Base-by-base conservation (phyloP, 1,284 basidiomycete genomes). In the Cryptococcus maquisensis region DNA sequence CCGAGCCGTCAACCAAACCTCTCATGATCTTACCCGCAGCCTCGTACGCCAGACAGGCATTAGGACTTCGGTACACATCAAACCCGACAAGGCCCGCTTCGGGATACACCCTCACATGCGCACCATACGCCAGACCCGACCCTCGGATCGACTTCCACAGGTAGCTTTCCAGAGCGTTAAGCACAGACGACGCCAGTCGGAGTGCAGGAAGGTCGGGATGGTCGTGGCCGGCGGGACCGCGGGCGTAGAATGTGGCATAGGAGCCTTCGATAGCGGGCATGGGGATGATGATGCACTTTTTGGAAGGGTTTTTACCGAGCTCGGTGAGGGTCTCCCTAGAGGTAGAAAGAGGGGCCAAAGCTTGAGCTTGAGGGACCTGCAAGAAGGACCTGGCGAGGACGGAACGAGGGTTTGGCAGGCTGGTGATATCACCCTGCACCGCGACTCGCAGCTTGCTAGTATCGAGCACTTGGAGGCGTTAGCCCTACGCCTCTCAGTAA, bases 261-360 rank as follows among this genome's bases (percentile, higher is more conserved):
- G 90, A 88, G 65, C 90, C 94, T 77, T 99, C 96, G 62, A 98
- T 96, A 4, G 92, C 91, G 0, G 93, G 86, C 62, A 98, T 81
- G 56, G 89, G 85, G 71, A 94, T 87, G 39, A 98, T 82, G 38
- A 91, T 80, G 20, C 88, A 90, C 79, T 86, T 88, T 69, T 81
- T 84, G 10, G 80, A 71, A 0, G 94, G 91, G 18, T 84, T 80
- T 66, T 80, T 80, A 36, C 95, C 94, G 9, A 94, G 74, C 10
- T 79, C 75, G 50, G 84, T 93, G 47, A 97, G 82, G 0, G 88
- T 87, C 49, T 88, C 80, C 15, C 77, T 80, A 3, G 86, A 79
- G 40, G 87, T 78, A 13, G 86, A 85, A 6, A 97, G 80, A 0
- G 89, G 85, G 0, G 80, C 75, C 24, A 93, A 80, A 16, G 81